A percentile compares a stretch with the other conserved stretches of the same genome.
Evolutionary conservation across 257 asterid species (phyloP).

Genomic region (Rhazya stricta): DNA sequence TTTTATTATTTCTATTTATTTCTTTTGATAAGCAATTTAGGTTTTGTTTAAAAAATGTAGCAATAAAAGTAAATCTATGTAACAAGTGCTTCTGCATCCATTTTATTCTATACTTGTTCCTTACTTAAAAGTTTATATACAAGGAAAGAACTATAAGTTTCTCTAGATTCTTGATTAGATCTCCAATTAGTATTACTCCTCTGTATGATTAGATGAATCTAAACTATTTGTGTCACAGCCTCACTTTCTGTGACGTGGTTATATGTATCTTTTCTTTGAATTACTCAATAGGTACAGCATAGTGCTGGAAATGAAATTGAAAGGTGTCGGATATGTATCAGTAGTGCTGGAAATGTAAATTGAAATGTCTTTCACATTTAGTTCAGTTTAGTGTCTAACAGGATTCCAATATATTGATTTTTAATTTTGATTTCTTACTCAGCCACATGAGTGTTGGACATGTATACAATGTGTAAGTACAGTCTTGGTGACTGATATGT

Average conservation of each 20-base stretch:
- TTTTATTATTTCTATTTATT: no score
- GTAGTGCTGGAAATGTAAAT: not conserved
- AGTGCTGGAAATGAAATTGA: not conserved
- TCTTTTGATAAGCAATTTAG: no score
- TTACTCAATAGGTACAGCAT: not conserved
- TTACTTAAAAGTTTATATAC: no score
- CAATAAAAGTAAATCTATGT: no score
- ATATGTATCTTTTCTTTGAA: not conserved
- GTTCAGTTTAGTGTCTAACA: not conserved
- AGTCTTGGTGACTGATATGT: no score
- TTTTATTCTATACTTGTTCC: no score
- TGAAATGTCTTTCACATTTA: not conserved
- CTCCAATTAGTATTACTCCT: no score
- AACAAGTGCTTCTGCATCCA: no score
- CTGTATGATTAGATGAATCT: no score
- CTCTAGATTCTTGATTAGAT: no score
- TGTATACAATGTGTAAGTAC: not conserved
- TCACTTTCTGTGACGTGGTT: not conserved
- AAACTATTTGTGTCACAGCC: not conserved
- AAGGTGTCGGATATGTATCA: not conserved
- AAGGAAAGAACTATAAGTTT: no score
- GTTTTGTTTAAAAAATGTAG: no score
- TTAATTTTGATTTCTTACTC: not conserved
- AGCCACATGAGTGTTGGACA: not conserved
- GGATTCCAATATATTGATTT: not conserved